Evolutionary conservation across 805 yeast species (phyloP).

Genomic region (Cyberlindnera nakhonratchasimensis): DNA sequence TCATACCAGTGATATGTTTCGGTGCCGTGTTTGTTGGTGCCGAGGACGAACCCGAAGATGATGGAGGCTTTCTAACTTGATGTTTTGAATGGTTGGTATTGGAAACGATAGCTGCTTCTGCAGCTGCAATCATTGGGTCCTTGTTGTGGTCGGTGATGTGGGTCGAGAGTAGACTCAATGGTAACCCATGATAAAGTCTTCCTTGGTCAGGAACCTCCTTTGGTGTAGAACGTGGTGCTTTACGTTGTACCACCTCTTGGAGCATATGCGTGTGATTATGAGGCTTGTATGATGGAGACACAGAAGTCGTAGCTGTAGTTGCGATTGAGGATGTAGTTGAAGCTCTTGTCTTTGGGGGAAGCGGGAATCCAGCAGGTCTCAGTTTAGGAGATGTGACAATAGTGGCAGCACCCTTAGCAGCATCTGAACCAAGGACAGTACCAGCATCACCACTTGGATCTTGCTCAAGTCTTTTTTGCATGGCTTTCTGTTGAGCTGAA

Average conservation of each 20-base stretch:
- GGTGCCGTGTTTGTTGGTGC: conserved; percentile 9
- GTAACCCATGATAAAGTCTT: conserved; percentile 34
- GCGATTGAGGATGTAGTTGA: neutral
- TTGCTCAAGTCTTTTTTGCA: conserved; percentile 23
- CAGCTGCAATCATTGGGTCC: conserved; percentile 25
- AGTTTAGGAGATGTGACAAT: conserved; percentile 22
- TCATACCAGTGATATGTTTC: conserved; percentile 47
- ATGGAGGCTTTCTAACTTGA: conserved; percentile 1
- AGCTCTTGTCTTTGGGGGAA: neutral
- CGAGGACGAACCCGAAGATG: neutral
- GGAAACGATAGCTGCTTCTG: conserved; percentile 24
- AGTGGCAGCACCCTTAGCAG: conserved; percentile 37
- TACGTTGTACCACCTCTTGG: conserved; percentile 32
- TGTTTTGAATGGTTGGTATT: neutral
- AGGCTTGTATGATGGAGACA: neutral
- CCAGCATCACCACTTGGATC: conserved; percentile 33
- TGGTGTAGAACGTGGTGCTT: conserved; percentile 13
- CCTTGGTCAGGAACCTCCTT: conserved; percentile 31
- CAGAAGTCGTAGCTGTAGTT: neutral
- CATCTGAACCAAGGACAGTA: conserved; percentile 31
- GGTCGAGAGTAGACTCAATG: conserved; percentile 15
- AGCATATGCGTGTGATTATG: conserved; percentile 27
- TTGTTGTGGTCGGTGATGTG: conserved; percentile 4
- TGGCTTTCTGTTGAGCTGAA: conserved; percentile 44
- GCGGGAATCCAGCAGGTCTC: conserved; percentile 6